phyloP scores from a whole-genome alignment of 305 asterid species.

The Euphrasia arctica region DNA sequence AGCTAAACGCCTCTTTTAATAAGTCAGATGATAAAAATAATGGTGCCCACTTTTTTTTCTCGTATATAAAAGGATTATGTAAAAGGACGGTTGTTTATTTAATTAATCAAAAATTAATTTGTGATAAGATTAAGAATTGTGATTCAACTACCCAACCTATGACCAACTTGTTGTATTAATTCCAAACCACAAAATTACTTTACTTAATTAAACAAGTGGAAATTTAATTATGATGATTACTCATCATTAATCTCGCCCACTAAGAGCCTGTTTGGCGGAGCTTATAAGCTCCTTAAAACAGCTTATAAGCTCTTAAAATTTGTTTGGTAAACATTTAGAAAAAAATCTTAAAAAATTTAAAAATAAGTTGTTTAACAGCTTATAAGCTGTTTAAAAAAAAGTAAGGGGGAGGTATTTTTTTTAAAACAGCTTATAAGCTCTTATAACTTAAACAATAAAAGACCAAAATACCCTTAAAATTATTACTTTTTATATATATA shows the following conservation, averaged over 20 bases:
- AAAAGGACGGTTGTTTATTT: background rate
- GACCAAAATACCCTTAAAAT: too few species aligned
- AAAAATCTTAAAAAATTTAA: too few species aligned
- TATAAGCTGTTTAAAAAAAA: too few species aligned
- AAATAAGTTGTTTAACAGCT: too few species aligned
- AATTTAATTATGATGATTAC: background rate
- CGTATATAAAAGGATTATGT: background rate
- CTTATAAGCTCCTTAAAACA: too few species aligned
- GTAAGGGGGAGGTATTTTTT: too few species aligned
- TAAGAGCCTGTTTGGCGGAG: too few species aligned
- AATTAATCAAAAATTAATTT: background rate
- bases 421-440: too few species aligned
- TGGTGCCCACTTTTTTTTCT: background rate
- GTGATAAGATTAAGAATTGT: slow-evolving; percentile 40
- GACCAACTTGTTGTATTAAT: slow-evolving; percentile 27
- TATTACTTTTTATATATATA: too few species aligned
- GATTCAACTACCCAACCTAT: slow-evolving; percentile 30
- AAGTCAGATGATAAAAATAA: background rate
- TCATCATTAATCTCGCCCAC: background rate
- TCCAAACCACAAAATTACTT: slow-evolving; percentile 41
- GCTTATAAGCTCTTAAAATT: too few species aligned
- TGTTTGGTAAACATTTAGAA: too few species aligned
- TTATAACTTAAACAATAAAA: too few species aligned
- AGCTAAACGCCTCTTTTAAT: background rate
- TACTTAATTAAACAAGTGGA: slow-evolving; percentile 27